phyloP scores from a whole-genome alignment of 2,329 filamentous ascomycete species.

The Botrytis byssoidea region DNA sequence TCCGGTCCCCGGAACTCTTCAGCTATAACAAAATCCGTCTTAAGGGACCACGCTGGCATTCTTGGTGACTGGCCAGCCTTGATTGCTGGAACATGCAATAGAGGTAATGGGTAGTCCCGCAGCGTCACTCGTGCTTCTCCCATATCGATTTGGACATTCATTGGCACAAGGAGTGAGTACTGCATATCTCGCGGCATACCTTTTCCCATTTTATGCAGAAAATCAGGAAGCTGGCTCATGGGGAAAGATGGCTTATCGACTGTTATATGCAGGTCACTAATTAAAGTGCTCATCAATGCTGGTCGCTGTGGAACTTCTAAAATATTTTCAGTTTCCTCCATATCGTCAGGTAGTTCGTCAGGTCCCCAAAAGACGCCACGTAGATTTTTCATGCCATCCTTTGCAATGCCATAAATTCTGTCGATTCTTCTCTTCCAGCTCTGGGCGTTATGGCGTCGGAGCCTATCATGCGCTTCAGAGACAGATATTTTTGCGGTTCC shows the following conservation, averaged over 20 bases:
- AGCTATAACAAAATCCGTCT: slow-evolving; percentile 90
- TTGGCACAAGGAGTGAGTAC: slow-evolving; percentile 84
- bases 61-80: slow-evolving; percentile 76
- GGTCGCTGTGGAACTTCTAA: slow-evolving; percentile 83
- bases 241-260: slow-evolving; percentile 94
- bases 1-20: slow-evolving; percentile 84
- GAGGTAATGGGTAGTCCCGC: slow-evolving; percentile 88
- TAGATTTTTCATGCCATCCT: slow-evolving; percentile 73
- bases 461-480: slow-evolving; percentile 70
- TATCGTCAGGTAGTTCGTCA: slow-evolving; percentile 76
- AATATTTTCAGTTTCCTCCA: slow-evolving; percentile 80
- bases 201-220: slow-evolving; percentile 88
- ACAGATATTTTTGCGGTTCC: slow-evolving; percentile 70
- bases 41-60: slow-evolving; percentile 77
- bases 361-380: slow-evolving; percentile 78
- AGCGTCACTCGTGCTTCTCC: slow-evolving; percentile 83
- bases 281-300: slow-evolving; percentile 73
- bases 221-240: slow-evolving; percentile 74
- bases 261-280: slow-evolving; percentile 80
- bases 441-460: slow-evolving; percentile 79
- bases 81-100: slow-evolving; percentile 85
- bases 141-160: slow-evolving; percentile 86
- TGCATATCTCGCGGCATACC: slow-evolving; percentile 91
- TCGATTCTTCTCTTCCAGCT: slow-evolving; percentile 94
- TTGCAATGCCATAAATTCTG: slow-evolving; percentile 66